Evolutionary conservation across 352 stramenopile genomes (phyloP), one percentile per base, ranked within the genome.

Genomic region (Globisporangium camurandrum): DNA sequence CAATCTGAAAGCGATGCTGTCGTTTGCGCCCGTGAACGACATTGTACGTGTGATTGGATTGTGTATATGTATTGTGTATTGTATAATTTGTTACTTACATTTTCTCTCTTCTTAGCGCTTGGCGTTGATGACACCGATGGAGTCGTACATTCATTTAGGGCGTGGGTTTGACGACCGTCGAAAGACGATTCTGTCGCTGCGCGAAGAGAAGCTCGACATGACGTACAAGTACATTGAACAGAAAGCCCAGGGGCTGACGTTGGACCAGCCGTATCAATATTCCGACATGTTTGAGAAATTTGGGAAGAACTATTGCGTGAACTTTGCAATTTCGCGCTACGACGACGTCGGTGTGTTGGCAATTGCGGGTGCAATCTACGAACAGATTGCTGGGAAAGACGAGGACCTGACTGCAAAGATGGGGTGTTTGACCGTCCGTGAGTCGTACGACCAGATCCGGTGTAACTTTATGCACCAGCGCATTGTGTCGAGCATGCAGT

Each of bases 401-500:
- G 73, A 86, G 33, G 66, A 64, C 9, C 48, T 86, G 9, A 69
- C 71, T 34, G 59, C 67, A 10, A 66, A 66, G 2, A 84, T 86
- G 64, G 77, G 75, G 30, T 79, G 54, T 50, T 69, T 82, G 23
- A 83, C 72, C 4, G 73, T 86, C 20, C 70, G 71, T 22, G 77
- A 89, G 63, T 83, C 69, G 27, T 85, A 84, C 36, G 77, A 86
- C 54, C 73, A 71, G 43, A 84, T 86, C 49, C 83, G 82, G 51
- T 88, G 77, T 60, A 86, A 86, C 52, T 86, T 86, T 38, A 80
- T 88, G 67, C 77, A 88, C 47, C 77, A 88, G 44, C 77, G 77
- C 50, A 86, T 86, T 46, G 67, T 88, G 20, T 85, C 77, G 31
- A 86, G 70, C 56, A 72, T 88, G 62, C 63, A 85, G 48, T 85